Base-by-base conservation (phyloP, 495 filamentous ascomycete species). In the Aspergillus ellipticus region DNA sequence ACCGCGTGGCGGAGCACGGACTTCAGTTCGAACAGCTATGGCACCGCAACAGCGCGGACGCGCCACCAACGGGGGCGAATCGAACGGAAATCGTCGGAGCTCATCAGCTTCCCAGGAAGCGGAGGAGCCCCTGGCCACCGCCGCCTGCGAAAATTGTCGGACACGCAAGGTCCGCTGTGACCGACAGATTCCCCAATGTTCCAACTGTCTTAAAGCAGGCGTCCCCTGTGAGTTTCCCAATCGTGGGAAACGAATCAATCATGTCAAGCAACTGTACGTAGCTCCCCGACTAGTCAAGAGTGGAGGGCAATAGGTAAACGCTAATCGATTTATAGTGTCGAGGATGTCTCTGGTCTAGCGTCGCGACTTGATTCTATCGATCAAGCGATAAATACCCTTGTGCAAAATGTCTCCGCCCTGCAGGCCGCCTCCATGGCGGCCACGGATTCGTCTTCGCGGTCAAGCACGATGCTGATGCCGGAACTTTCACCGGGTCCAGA, bases 151-250 rank as follows among this genome's bases (percentile, higher is more conserved):
- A 22, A 20, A 48, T 11, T 48, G 43, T 48, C 43, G 43, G 4
- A 48, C 16, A 21, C 43, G 43, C 17, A 48, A 48, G 43, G 21
- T 48, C 21, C 43, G 43, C 43, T 48, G 43, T 15, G 43, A 48
- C 21, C 43, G 43, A 22, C 43, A 48, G 43, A 20, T 22, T 7
- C 43, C 43, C 4, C 17, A 48, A 22, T 48, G 43, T 15, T 48
- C 43, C 7, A 48, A 48, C 19, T 48, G 43, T 20, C 1, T 15
- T 4, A 21, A 26, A 20, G 43, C 43, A 16, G 21, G 21, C n/a
- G 43, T 48, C 6, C 13, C 13, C 7, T 48, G 43, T 15, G 43
- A 48, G 17, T 48, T 48, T 24, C 17, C 43, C 1, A 48, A 21
- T n/a, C 17, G 17, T 10, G 13, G 17, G 17, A 48, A 48, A 24